These are phyloP conservation scores for Begonia fuchsioides DNA, from an alignment of 306 rosid genomes.

Conservation along the genomic window DNA sequence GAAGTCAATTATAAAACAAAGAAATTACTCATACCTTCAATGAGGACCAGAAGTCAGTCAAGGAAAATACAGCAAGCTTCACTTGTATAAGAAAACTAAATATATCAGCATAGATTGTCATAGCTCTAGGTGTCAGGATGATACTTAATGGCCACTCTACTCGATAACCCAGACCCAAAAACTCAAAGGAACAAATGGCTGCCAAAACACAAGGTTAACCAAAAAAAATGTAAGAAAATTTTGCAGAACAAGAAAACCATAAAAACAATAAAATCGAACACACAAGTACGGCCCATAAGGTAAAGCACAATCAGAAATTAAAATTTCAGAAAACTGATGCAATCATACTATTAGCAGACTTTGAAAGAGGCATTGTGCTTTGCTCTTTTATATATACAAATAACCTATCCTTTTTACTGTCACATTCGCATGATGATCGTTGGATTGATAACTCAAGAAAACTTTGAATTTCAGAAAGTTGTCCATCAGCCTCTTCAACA, in stretches of 20 bases:
- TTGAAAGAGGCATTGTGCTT: slow-evolving; percentile 46
- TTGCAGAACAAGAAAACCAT: background rate
- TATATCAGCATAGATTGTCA: slow-evolving; percentile 71
- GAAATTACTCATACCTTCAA: slow-evolving; percentile 47
- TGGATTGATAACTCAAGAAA: slow-evolving; percentile 76
- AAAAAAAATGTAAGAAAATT: background rate
- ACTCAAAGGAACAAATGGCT: slow-evolving; percentile 86
- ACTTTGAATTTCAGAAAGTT: slow-evolving; percentile 82
- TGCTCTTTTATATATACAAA: slow-evolving; percentile 77
- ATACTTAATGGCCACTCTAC: slow-evolving; percentile 89
- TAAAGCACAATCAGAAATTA: background rate
- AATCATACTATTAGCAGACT: slow-evolving; percentile 47
- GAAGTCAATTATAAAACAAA: background rate
- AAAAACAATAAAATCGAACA: background rate
- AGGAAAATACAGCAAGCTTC: slow-evolving; percentile 71
- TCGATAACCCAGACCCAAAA: slow-evolving; percentile 82
- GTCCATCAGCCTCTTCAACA: slow-evolving; percentile 55
- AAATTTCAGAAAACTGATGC: slow-evolving; percentile 2
- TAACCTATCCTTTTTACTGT: slow-evolving; percentile 57
- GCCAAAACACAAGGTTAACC: slow-evolving; percentile 23
- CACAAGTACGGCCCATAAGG: too few species aligned
- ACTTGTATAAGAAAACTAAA: slow-evolving; percentile 90
- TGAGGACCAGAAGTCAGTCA: slow-evolving; percentile 75
- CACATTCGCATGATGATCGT: slow-evolving; percentile 81
- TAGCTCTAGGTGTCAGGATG: slow-evolving; percentile 64